Evolutionary conservation across 306 rosid species (phyloP).

Genomic region (Cucurbita moschata): DNA sequence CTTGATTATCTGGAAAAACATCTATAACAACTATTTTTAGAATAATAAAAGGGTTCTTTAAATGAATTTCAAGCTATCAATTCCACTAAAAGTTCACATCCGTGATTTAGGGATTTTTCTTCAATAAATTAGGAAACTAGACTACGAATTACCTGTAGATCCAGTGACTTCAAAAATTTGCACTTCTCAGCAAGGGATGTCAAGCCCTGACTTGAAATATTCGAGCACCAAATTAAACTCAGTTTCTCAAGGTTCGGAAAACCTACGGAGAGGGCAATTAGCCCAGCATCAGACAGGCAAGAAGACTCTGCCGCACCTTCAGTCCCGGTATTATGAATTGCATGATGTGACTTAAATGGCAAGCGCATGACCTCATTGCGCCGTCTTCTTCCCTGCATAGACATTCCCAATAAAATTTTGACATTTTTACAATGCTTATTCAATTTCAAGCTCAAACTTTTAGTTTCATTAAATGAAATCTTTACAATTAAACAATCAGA

Average conservation of each 20-base stretch:
- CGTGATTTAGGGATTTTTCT: background rate
- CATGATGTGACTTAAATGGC: slow-evolving; percentile 11
- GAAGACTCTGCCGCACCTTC: slow-evolving; percentile 30
- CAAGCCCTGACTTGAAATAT: slow-evolving; percentile 51
- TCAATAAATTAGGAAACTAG: background rate
- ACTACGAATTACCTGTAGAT: slow-evolving; percentile 50
- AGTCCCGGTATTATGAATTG: slow-evolving; percentile 18
- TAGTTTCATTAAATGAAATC: background rate
- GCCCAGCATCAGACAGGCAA: slow-evolving; percentile 58
- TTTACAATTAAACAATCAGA: background rate
- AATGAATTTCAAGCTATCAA: background rate
- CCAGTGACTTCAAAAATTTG: slow-evolving; percentile 48
- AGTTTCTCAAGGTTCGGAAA: slow-evolving; percentile 64
- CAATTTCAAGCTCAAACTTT: background rate
- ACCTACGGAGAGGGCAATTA: slow-evolving; percentile 57
- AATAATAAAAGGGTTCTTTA: background rate
- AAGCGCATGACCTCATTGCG: slow-evolving; percentile 4
- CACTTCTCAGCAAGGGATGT: slow-evolving; percentile 47
- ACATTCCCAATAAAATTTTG: background rate
- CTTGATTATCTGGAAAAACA: background rate
- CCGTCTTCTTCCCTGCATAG: slow-evolving; percentile 39
- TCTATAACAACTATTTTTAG: too few species aligned
- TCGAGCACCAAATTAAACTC: slow-evolving; percentile 85
- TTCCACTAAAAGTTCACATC: background rate
- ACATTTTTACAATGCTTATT: background rate